Conservation (phyloP, 2,329 filamentous ascomycete species). For the Verticillium alfalfae region DNA sequence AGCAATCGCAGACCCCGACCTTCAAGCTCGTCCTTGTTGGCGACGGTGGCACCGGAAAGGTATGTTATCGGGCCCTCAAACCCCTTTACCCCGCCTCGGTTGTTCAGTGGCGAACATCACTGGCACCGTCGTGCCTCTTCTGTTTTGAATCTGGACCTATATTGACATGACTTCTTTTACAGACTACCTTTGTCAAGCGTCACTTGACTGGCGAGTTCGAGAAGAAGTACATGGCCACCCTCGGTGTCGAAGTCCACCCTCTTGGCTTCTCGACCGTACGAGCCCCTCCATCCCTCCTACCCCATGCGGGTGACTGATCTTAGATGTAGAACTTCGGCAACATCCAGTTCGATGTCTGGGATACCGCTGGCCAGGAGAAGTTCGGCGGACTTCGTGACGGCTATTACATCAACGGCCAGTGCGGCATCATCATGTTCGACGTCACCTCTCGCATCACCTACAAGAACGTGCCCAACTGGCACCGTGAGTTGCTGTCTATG, state of each 20-base stretch:
- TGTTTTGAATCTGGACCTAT: neutral
- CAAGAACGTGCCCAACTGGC: slow-evolving; percentile 99
- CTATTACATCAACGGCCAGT: slow-evolving; percentile 99
- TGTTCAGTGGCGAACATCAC: neutral
- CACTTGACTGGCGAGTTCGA: slow-evolving; percentile 99
- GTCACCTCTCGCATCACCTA: slow-evolving; percentile 99
- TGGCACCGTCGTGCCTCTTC: neutral
- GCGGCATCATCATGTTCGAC: slow-evolving; percentile 99
- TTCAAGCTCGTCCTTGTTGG: slow-evolving; percentile 99
- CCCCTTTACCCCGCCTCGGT: neutral
- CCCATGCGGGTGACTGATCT: slow-evolving; percentile 4
- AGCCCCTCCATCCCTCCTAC: slow-evolving; percentile 19
- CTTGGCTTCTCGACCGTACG: slow-evolving; percentile 96
- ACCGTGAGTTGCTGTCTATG: slow-evolving; percentile 63
- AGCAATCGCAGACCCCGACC: slow-evolving; percentile 55
- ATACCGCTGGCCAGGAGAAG: slow-evolving; percentile 98
- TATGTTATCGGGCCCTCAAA: slow-evolving; percentile 23
- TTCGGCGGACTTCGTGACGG: slow-evolving; percentile 98
- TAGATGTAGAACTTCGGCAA: slow-evolving; percentile 81
- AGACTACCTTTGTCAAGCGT: slow-evolving; percentile 99
- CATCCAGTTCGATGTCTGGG: slow-evolving; percentile 99
- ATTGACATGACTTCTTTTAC: slow-evolving; percentile 15
- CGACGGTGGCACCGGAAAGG: slow-evolving; percentile 99
- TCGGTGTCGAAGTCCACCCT: slow-evolving; percentile 99
- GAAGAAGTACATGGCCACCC: slow-evolving; percentile 99